These are phyloP conservation scores for Suhomyces vadensis DNA, from an alignment of 805 yeast genomes.

Conservation along the genomic window DNA sequence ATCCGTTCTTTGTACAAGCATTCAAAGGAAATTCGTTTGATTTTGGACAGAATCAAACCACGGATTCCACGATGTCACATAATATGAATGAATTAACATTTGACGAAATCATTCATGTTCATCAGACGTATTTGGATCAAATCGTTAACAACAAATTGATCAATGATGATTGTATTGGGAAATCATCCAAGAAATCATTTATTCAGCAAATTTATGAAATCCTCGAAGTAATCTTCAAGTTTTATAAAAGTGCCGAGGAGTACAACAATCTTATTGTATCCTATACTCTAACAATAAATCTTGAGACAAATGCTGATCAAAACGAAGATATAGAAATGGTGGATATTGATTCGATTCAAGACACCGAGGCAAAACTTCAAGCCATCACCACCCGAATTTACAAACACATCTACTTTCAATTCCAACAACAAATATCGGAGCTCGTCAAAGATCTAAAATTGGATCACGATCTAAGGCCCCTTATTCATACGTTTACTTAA, in stretches of 20 bases:
- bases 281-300: constrained; percentile 29
- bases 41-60: constrained; percentile 1
- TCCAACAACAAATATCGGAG: constrained; percentile 40
- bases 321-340: constrained; percentile 31
- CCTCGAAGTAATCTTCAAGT: constrained; percentile 33
- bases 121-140: constrained; percentile 24
- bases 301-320: constrained; percentile 20
- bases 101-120: constrained; percentile 49
- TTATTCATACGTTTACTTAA: constrained; percentile 3
- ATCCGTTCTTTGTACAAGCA: constrained; percentile 12
- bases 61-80: constrained; percentile 8
- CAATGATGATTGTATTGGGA: constrained; percentile 32
- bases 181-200: constrained; percentile 27
- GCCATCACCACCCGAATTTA: constrained; percentile 43
- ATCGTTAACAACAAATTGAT: constrained; percentile 34
- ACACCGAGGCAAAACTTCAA: constrained; percentile 29
- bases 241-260: constrained; percentile 37
- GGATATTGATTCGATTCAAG: constrained; percentile 18
- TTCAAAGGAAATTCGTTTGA: constrained; percentile 5
- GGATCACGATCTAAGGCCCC: constrained; percentile 51
- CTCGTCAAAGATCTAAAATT: constrained; percentile 54
- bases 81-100: constrained; percentile 39
- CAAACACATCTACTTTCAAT: constrained; percentile 40
- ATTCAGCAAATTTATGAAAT: constrained; percentile 35
- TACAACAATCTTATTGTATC: constrained; percentile 28